Evolutionary conservation across 2,329 filamentous ascomycete genomes (phyloP).

Genomic region (Coniochaeta hoffmannii): DNA sequence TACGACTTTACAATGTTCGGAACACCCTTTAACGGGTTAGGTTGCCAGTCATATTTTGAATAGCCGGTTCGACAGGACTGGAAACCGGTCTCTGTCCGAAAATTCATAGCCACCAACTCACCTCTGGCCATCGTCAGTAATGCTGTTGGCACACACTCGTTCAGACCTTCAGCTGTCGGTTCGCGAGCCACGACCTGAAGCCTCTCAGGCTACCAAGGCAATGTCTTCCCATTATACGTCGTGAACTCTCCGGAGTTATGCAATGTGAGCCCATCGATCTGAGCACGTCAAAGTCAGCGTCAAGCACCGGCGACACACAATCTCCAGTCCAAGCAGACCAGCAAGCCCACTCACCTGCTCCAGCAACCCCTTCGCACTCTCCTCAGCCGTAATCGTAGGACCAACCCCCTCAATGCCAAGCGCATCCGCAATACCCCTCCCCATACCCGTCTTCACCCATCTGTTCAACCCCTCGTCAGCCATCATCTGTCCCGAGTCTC

Average conservation of each 20-base stretch:
- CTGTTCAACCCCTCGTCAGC: slow-evolving; percentile 6
- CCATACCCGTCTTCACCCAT: slow-evolving; percentile 20
- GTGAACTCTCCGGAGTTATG: neutral
- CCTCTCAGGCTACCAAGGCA: neutral
- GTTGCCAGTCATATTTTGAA: too few relatives aligned
- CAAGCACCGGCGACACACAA: neutral
- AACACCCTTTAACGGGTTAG: too few relatives aligned
- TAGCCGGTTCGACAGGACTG: too few relatives aligned
- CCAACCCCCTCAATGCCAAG: slow-evolving; percentile 12
- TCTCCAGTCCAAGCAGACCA: neutral
- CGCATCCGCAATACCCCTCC: slow-evolving; percentile 17
- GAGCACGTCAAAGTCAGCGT: neutral
- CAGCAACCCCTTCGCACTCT: slow-evolving; percentile 15
- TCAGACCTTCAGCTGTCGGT: too few relatives aligned
- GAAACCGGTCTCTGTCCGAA: too few relatives aligned
- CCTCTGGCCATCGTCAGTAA: too few relatives aligned
- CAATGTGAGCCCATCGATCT: neutral
- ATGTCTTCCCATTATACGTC: neutral
- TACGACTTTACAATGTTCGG: too few relatives aligned
- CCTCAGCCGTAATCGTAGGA: slow-evolving; percentile 13
- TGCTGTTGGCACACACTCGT: too few relatives aligned
- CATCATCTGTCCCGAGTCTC: neutral
- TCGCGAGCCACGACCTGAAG: too few relatives aligned
- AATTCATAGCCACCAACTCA: too few relatives aligned
- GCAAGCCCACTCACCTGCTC: slow-evolving; percentile 14